A percentile compares a stretch with the other conserved stretches of the same genome.
Conservation (phyloP, 2,329 filamentous ascomycete species). For the Bipolaris oryzae region DNA sequence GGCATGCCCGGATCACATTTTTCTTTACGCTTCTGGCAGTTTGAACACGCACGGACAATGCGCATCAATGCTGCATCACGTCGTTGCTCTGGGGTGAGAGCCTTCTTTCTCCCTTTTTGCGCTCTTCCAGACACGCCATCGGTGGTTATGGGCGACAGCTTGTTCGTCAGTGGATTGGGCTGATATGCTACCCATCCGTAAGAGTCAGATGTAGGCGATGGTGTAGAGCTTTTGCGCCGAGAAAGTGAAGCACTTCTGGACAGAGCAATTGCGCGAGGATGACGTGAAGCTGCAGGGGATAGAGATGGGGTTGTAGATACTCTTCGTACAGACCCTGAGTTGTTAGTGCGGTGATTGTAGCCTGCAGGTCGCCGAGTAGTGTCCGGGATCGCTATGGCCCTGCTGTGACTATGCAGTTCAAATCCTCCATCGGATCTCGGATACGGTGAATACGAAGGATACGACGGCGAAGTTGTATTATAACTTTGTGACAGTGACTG, state of each 20-base stretch:
- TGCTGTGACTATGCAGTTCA: conserved; percentile 22
- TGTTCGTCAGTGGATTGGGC: conserved; percentile 38
- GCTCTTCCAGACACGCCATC: conserved; percentile 36
- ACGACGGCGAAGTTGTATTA: conserved; percentile 18
- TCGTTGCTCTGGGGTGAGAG: conserved; percentile 42
- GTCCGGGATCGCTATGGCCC: conserved; percentile 41
- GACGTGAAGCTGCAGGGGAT: conserved; percentile 32
- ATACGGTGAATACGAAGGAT: conserved; percentile 15
- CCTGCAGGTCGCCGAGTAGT: conserved; percentile 18
- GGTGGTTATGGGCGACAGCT: conserved; percentile 37
- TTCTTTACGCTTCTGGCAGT: conserved; percentile 46
- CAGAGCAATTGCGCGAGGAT: conserved; percentile 28
- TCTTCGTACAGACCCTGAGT: conserved; percentile 21
- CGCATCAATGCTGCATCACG: conserved; percentile 47
- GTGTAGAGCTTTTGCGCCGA: conserved; percentile 30
- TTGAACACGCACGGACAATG: conserved; percentile 43
- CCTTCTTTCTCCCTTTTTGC: conserved; percentile 41
- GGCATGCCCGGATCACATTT: conserved; percentile 50
- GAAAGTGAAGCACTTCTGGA: conserved; percentile 37
- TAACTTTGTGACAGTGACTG: conserved; percentile 25
- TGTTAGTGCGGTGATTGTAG: conserved; percentile 16
- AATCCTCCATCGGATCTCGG: conserved; percentile 17
- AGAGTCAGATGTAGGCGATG: conserved; percentile 39
- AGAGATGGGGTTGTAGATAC: conserved; percentile 34
- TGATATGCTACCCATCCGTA: conserved; percentile 46